Conservation (phyloP, 805 yeast species). For the Myxozyma sirexii region DNA sequence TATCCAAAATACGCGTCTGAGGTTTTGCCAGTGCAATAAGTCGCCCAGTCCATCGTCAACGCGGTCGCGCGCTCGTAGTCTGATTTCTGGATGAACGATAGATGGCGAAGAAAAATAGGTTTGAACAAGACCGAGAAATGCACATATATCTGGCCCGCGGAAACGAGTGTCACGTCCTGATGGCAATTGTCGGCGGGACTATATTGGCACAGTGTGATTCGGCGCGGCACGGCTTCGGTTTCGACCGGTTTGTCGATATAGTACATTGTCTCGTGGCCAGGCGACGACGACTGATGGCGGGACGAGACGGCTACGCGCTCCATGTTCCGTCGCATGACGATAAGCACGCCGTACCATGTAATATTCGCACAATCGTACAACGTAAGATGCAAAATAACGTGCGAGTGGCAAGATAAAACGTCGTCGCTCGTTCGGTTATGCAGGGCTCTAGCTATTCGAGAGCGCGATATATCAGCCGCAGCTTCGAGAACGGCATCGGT, state of each 20-base stretch:
- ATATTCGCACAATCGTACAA: conserved; percentile 30
- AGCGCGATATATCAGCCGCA: conserved; percentile 13
- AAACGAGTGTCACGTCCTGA: not conserved
- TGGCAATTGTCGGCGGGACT: not conserved
- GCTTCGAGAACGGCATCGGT: conserved; percentile 21
- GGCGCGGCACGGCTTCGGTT: not conserved
- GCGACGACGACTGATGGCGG: not conserved
- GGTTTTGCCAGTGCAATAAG: not conserved
- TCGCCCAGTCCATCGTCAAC: not conserved
- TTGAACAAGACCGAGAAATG: not conserved
- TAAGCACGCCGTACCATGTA: conserved; percentile 23
- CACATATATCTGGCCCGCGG: conserved; percentile 3
- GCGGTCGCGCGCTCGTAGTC: not conserved
- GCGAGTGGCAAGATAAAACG: not conserved
- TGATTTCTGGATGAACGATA: not conserved
- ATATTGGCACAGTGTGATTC: not conserved
- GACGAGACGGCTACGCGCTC: conserved; percentile 12
- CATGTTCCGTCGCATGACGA: conserved; percentile 23
- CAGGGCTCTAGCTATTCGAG: conserved; percentile 3
- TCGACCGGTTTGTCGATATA: not conserved
- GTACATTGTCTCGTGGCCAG: not conserved
- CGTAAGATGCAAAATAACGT: conserved; percentile 12
- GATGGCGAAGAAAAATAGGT: not conserved
- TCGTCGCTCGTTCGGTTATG: not conserved
- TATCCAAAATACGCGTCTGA: conserved; percentile 1